Evolutionary conservation across 129 eudicot genomes (phyloP).

Genomic region (Kitagawia praeruptora): DNA sequence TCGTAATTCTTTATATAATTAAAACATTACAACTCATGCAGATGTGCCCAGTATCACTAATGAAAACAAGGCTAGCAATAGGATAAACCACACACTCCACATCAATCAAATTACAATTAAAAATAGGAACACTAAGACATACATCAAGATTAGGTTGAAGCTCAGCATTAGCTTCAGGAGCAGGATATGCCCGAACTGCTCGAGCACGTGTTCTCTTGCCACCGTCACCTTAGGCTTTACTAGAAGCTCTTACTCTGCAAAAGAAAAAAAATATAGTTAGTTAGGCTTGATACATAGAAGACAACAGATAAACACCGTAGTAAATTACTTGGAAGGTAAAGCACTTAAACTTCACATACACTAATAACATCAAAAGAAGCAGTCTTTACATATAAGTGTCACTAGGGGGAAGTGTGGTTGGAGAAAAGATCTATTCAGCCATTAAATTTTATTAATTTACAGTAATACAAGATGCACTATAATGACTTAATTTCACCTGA

Average conservation of each 20-base stretch:
- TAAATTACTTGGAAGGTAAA: background rate
- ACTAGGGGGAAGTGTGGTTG: no score
- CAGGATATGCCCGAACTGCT: slow-evolving; percentile 41
- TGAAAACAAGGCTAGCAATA: background rate
- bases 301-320: background rate
- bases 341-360: background rate
- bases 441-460: no score
- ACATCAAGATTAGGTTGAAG: slow-evolving; percentile 63
- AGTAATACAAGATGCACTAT: no score
- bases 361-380: no score
- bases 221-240: slow-evolving; percentile 34
- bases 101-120: background rate
- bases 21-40: background rate
- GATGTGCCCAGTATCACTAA: background rate
- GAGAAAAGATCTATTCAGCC: no score
- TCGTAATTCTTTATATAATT: no score
- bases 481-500: no score
- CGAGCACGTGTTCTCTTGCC: slow-evolving; percentile 48
- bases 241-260: slow-evolving; percentile 36
- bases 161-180: slow-evolving; percentile 78
- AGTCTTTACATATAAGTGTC: no score
- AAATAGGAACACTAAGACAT: slow-evolving; percentile 15
- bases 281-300: background rate
- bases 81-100: background rate
- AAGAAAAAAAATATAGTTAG: background rate